phyloP scores from a whole-genome alignment of 176 grass and related monocot genomes.

The Alloteropsis semialata region DNA sequence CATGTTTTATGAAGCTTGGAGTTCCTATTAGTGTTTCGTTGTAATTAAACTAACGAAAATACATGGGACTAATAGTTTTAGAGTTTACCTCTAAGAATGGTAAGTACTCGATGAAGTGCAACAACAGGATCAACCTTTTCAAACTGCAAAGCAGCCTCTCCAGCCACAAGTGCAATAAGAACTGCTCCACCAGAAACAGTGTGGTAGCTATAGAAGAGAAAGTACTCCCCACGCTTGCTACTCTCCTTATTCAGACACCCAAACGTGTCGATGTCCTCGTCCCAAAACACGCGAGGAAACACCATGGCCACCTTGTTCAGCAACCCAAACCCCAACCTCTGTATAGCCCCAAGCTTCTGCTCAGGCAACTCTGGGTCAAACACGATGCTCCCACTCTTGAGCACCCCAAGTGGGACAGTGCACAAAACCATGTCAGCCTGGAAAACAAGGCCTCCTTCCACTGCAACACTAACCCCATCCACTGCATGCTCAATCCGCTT shows the following conservation, averaged over 20 bases:
- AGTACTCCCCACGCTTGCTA: constrained; percentile 82
- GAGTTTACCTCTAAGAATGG: constrained; percentile 77
- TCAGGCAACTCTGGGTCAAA: constrained; percentile 77
- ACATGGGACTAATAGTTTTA: not conserved
- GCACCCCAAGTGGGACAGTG: constrained; percentile 81
- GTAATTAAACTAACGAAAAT: not conserved
- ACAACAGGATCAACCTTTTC: constrained; percentile 73
- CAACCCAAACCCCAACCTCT: constrained; percentile 79
- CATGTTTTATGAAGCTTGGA: not conserved
- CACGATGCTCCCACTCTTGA: constrained; percentile 56
- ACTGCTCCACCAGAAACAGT: constrained; percentile 85
- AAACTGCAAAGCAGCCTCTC: constrained; percentile 85
- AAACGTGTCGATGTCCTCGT: constrained; percentile 88
- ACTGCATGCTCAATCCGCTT: constrained; percentile 58
- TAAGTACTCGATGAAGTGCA: constrained; percentile 68
- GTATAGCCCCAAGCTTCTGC: constrained; percentile 62
- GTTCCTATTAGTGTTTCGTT: not conserved
- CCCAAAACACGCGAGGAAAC: constrained; percentile 89
- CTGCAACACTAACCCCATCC: constrained; percentile 51
- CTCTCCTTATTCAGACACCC: constrained; percentile 82
- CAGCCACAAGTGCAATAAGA: constrained; percentile 84
- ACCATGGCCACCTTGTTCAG: constrained; percentile 96
- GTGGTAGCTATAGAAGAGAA: constrained; percentile 94
- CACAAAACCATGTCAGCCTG: constrained; percentile 84
- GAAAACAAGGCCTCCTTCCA: constrained; percentile 70